These are phyloP conservation scores for Epithele typhae DNA, from an alignment of 768 basidiomycete species.

Conservation along the genomic window DNA sequence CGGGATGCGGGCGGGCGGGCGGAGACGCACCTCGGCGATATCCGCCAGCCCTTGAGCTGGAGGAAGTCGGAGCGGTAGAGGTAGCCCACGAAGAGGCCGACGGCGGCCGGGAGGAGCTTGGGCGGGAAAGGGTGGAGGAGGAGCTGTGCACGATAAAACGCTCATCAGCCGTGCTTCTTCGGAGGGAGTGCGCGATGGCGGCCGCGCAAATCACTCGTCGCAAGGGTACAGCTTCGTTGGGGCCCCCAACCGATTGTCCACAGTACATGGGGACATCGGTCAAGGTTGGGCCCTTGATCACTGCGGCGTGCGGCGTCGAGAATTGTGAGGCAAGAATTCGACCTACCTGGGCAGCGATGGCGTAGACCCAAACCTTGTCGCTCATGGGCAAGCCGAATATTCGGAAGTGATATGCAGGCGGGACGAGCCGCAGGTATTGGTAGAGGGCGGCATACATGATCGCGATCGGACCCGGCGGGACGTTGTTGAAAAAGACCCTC, in stretches of 20 bases:
- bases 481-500: conserved; percentile 62
- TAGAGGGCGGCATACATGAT: conserved; percentile 78
- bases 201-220: too few species aligned
- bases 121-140: conserved; percentile 63
- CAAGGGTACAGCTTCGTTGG: too few species aligned
- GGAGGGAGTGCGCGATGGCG: too few species aligned
- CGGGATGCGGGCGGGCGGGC: background rate
- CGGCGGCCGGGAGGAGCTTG: conserved; percentile 53
- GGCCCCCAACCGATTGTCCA: too few species aligned
- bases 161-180: too few species aligned
- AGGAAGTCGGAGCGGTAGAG: conserved; percentile 82
- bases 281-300: too few species aligned
- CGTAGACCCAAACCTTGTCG: conserved; percentile 73
- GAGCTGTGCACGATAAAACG: conserved; percentile 47
- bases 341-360: conserved; percentile 68
- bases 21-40: conserved; percentile 40
- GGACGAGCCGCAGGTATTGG: conserved; percentile 77
- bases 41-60: conserved; percentile 73
- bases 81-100: conserved; percentile 69
- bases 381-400: conserved; percentile 70
- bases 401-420: conserved; percentile 68
- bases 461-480: conserved; percentile 73
- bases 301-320: too few species aligned
- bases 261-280: too few species aligned
- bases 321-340: background rate